Evolutionary conservation across 106 monocot species (phyloP), one percentile per base, ranked within the genome.

Genomic region (Vanilla planifolia): DNA sequence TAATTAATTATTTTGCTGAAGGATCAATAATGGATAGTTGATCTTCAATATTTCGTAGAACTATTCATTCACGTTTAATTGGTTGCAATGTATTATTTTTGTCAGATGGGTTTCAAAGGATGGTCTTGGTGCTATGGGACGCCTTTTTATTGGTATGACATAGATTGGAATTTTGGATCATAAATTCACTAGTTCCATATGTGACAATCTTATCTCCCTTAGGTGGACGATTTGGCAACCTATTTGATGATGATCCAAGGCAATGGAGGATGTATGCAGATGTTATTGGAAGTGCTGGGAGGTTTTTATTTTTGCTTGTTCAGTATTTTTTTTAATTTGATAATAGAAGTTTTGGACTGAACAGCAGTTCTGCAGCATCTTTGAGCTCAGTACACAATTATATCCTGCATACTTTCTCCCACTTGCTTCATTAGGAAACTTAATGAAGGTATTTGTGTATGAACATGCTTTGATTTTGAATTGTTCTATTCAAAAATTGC

Each of bases 191-290:
- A 50, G 28, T 36, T 55, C 28, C 41, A 43, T 15, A 48, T 71
- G 28, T 46, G 17, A 29, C 8, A 57, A 51, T 52, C 43, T 13
- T 43, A 8, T 73, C 8, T 70, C 45, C 62, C 42, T 27, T 75
- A 96, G 95, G 95, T 66, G 95, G 90, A 52, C 77, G 86, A 24
- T 96, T 86, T 67, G 95, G 90, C 17, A 81, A 63, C 47, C 64
- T 96, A 63, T 96, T 96, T 77, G 95, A 96, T 55, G 80, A 96
- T 81, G 90, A 96, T 48, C 95, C 95, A 63, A 96, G 83, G 63
- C 74, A 83, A 69, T 96, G 95, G 95, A 78, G 95, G 55, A 83
- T 96, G 90, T 96, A 96, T 81, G 95, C 95, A 28, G 95, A 96
- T 76, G 75, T 96, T 29, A 75, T 96, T 74, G 95, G 95, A 65